These are phyloP conservation scores for Fusarium floridanum DNA, from an alignment of 2,329 filamentous ascomycete species.

Conservation along the genomic window DNA sequence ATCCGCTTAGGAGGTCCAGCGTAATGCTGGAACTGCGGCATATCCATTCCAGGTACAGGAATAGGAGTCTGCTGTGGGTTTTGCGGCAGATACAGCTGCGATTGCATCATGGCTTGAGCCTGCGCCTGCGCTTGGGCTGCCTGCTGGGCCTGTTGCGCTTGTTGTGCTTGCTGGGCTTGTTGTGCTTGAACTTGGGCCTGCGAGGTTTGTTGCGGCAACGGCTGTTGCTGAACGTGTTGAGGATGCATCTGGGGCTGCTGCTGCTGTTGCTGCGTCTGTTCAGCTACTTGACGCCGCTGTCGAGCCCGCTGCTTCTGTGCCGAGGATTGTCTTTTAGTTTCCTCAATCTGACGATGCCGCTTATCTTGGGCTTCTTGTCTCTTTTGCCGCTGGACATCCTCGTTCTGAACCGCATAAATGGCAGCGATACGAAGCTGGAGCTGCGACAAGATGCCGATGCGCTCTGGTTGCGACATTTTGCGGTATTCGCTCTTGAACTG, in stretches of 20 bases:
- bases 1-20: conserved; percentile 48
- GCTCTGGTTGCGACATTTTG: conserved; percentile 57
- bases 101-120: conserved; percentile 46
- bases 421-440: conserved; percentile 59
- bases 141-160: conserved; percentile 43
- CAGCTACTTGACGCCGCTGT: conserved; percentile 43
- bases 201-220: conserved; percentile 41
- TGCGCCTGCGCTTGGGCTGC: conserved; percentile 43
- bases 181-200: conserved; percentile 44
- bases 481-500: conserved; percentile 60
- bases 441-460: conserved; percentile 55
- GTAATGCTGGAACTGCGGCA: conserved; percentile 49
- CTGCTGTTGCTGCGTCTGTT: conserved; percentile 45
- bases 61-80: conserved; percentile 44
- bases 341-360: conserved; percentile 55
- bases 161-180: conserved; percentile 40
- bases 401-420: conserved; percentile 60
- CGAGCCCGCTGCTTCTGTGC: conserved; percentile 44
- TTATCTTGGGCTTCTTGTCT: conserved; percentile 55
- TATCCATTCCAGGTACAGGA: conserved; percentile 46
- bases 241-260: conserved; percentile 29
- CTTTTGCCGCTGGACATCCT: conserved; percentile 57
- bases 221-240: conserved; percentile 44
- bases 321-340: conserved; percentile 45
- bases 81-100: conserved; percentile 47